Conservation (phyloP, 2,329 filamentous ascomycete species). For the Thelonectria olida region DNA sequence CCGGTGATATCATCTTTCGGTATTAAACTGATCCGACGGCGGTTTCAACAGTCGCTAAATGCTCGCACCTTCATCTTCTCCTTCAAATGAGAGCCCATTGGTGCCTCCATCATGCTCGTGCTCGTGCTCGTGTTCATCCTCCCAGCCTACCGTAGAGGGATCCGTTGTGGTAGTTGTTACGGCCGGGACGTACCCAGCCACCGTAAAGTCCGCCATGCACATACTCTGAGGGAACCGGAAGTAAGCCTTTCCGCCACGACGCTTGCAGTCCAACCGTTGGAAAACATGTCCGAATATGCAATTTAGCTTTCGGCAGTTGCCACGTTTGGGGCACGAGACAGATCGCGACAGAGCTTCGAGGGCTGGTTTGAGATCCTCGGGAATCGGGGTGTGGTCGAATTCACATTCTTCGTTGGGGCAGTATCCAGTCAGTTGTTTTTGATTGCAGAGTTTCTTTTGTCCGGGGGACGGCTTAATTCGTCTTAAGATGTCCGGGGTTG, state of each 20-base stretch:
- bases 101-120: neutral
- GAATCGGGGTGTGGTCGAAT: conserved; percentile 31
- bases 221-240: conserved; percentile 29
- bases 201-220: conserved; percentile 29
- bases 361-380: conserved; percentile 26
- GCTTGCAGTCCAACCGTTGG: conserved; percentile 30
- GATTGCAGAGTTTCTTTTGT: conserved; percentile 32
- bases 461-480: conserved; percentile 26
- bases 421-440: conserved; percentile 23
- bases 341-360: conserved; percentile 28
- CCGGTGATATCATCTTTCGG: too few relatives aligned
- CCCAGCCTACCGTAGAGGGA: conserved; percentile 22
- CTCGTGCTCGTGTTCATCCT: conserved; percentile 15
- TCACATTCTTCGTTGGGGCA: conserved; percentile 29
- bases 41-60: neutral
- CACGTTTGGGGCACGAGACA: conserved; percentile 26
- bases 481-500: conserved; percentile 14
- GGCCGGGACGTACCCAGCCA: neutral
- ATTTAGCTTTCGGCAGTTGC: conserved; percentile 23
- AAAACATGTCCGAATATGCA: conserved; percentile 35
- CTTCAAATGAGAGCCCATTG: neutral
- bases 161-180: conserved; percentile 8
- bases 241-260: conserved; percentile 28
- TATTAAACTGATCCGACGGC: neutral
- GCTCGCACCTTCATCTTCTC: neutral